Base-by-base conservation (phyloP, 106 monocot species). In the Acorus calamus region DNA sequence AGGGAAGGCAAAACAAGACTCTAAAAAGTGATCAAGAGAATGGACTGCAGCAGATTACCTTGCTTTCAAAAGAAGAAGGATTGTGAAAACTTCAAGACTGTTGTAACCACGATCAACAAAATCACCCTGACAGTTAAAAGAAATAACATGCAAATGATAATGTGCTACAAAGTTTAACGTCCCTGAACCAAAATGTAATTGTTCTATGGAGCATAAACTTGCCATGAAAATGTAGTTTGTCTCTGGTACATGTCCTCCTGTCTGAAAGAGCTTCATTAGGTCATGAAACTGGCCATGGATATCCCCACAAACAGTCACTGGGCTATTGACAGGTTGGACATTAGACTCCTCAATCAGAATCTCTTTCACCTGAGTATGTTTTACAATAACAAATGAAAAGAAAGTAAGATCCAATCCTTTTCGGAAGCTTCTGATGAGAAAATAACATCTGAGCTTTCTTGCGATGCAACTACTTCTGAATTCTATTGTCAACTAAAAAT, bases 181-280 rank as follows among this genome's bases (percentile, higher is more conserved):
- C 28, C 28, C 28, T 28, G 28, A 28, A 28, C 28, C 28, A 28
- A 28, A 28, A 28, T 28, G 28, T 28, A 62, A 47, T 6, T 56
- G 48, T 42, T 9, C 28, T 10, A 50, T 7, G 44, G 45, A 8
- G 14, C 6, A 53, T 10, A 10, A 72, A 47, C 8, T 12, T 59
- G 83, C 87, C 87, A 87, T 87, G 70, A 87, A 87, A 63, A 87
- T 87, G 67, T 87, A 87, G 62, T 87, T 87, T 57, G 87, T 87
- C 65, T 87, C 83, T 7, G 87, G 87, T 59, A 87, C 83, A 69
- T 87, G 87, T 8, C 87, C 87, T 8, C 87, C 87, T 41, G 87
- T 87, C 74, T 80, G 77, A 53, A 87, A 87, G 50, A 87, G 87
- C 68, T 87, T 87, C 83, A 87, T 87, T 57, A 87, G 64, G 66